Conservation (phyloP, 208 protist genomes). For the Trypanosoma cruzi region DNA sequence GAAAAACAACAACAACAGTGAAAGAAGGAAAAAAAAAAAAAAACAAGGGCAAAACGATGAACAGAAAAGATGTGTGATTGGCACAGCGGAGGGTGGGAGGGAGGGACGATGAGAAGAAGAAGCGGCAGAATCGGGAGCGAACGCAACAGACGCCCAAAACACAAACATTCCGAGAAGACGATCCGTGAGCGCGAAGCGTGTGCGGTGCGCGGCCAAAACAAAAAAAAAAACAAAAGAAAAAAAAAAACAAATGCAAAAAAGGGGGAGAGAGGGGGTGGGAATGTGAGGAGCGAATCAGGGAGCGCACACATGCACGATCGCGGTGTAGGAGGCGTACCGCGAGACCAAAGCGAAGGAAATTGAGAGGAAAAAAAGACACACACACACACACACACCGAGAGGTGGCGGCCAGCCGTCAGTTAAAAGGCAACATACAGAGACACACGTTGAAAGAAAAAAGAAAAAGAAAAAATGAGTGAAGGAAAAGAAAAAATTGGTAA, state of each 20-base stretch:
- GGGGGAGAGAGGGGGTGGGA: not conserved
- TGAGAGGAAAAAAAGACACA: not conserved
- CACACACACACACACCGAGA: not conserved
- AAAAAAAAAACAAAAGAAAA: not conserved
- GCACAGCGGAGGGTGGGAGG: not conserved
- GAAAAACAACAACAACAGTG: too few relatives aligned
- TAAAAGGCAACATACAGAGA: too few relatives aligned
- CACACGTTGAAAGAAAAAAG: too few relatives aligned
- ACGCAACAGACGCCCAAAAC: not conserved
- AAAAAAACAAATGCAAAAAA: not conserved
- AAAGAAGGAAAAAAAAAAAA: not conserved
- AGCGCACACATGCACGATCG: not conserved
- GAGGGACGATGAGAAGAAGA: not conserved
- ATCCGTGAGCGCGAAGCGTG: not conserved
- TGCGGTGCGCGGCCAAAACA: not conserved
- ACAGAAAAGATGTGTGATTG: not conserved
- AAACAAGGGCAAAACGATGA: constrained; percentile 1
- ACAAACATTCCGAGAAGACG: not conserved
- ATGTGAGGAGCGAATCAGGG: not conserved
- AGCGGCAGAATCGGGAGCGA: not conserved
- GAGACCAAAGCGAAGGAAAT: not conserved
- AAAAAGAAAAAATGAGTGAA: constrained; percentile 4
- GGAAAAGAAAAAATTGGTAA: constrained; percentile 3
- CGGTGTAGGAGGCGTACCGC: not conserved
- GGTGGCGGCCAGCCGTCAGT: not conserved